Evolutionary conservation across 495 filamentous ascomycete species (phyloP), one percentile per base, ranked within the genome.

Genomic region (Lepraria neglecta): DNA sequence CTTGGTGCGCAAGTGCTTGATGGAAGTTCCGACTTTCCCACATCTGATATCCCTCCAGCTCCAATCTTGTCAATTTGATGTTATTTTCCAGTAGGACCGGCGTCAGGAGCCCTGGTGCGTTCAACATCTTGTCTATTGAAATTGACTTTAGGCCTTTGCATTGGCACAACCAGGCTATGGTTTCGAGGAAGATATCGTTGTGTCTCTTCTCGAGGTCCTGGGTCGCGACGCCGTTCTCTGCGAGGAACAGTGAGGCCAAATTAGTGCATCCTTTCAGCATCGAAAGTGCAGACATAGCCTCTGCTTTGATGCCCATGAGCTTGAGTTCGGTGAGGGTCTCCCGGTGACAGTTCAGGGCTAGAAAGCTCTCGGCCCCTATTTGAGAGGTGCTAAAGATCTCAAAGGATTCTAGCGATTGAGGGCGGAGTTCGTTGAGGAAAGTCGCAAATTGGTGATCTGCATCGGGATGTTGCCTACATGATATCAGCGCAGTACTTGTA

Each of bases 391-490:
- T 79, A 46, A 83, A 72, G 24, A 85, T 74, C 52, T 82, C 76
- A 64, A 91, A 84, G 11, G 76, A 78, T 56, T 76, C 76, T 0
- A 92, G 70, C 6, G 79, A 81, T 59, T 89, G 78, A 0, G 79
- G 77, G 9, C 66, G 76, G 14, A 91, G 71, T 3, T 75, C 74
- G 33, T 69, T 70, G 27, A 91, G 76, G 61, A 90, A 86, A 19
- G 71, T 70, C 4, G 84, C 80, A 42, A 89, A 69, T 42, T 82
- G 70, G 27, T 76, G 64, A 62, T 86, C 84, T 19, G 79, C 71
- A 47, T 73, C 65, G 47, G 70, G 68, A 14, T 63, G 31, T 33
- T 67, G 67, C 70, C 59, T 31, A 51, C 65, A 75, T 46, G 31
- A 33, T 38, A 28, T 57, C 45, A 53, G 52, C 33, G 2, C 31